Conservation (phyloP, 106 monocot species). For the Ottelia alismoides region DNA sequence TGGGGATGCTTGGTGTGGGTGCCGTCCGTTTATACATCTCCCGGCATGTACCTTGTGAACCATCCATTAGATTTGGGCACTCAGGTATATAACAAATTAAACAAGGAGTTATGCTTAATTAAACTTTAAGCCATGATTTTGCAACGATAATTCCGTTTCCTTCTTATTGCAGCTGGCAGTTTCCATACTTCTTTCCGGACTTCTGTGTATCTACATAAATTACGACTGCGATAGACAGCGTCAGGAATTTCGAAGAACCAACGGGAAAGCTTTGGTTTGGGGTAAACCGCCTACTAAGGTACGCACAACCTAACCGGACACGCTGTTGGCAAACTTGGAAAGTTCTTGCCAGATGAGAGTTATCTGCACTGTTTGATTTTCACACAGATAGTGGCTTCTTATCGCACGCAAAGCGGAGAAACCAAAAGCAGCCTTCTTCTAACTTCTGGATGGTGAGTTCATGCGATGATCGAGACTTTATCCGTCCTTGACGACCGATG, state of each 20-base stretch:
- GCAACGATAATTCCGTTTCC: neutral
- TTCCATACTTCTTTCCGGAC: slow-evolving; percentile 58
- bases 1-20: slow-evolving; percentile 99
- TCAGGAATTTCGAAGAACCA: slow-evolving; percentile 79
- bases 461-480: no score
- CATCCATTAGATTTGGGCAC: slow-evolving; percentile 84
- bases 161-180: slow-evolving; percentile 61
- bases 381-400: slow-evolving; percentile 87
- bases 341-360: neutral
- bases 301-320: neutral
- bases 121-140: neutral
- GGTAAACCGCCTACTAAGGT: slow-evolving; percentile 94
- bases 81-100: neutral
- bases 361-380: neutral
- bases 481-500: no score
- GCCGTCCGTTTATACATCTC: slow-evolving; percentile 94
- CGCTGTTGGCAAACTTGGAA: neutral
- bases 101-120: neutral
- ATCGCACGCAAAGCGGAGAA: slow-evolving; percentile 67
- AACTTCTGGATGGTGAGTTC: slow-evolving; percentile 94
- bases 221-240: slow-evolving; percentile 97
- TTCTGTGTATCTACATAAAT: slow-evolving; percentile 92
- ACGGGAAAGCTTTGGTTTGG: slow-evolving; percentile 85
- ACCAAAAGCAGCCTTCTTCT: slow-evolving; percentile 87
- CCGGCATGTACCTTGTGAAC: slow-evolving; percentile 96